Percentiles rank a stretch among this genome's conserved stretches.
These are phyloP conservation scores for Phaseolus coccineus DNA, from an alignment of 331 rosid genomes.

Conservation along the genomic window DNA sequence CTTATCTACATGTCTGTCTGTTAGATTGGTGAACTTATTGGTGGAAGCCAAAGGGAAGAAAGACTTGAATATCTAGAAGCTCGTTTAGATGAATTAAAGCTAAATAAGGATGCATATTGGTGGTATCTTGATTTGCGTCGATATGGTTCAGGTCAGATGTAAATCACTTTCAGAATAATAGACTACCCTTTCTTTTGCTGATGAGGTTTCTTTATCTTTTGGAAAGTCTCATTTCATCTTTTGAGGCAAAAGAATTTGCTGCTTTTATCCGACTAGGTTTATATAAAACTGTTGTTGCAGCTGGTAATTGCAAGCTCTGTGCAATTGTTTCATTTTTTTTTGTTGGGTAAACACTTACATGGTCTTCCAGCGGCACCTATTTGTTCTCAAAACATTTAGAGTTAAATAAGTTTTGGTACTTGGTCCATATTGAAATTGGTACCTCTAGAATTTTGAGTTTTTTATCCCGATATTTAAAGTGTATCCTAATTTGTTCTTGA, in stretches of 20 bases:
- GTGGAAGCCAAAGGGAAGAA: conserved; percentile 99
- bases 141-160: conserved; percentile 87
- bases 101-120: conserved; percentile 86
- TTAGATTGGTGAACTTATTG: conserved; percentile 97
- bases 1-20: conserved; percentile 11
- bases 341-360: neutral
- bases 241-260: conserved; percentile 4
- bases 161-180: conserved; percentile 4
- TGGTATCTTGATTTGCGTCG: conserved; percentile 99
- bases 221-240: neutral
- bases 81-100: conserved; percentile 84
- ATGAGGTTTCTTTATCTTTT: neutral
- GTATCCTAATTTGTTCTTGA: too few species aligned
- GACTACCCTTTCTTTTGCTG: neutral
- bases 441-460: too few species aligned
- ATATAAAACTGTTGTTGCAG: neutral
- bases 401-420: too few species aligned
- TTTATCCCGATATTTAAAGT: too few species aligned
- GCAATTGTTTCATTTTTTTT: conserved; percentile 1
- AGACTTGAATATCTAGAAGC: conserved; percentile 83
- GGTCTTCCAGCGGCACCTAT: neutral
- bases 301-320: neutral
- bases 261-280: conserved; percentile 12
- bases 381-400: neutral
- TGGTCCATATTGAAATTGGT: too few species aligned